Base-by-base conservation (phyloP, 176 grass and related monocot genomes). In the Raddia distichophylla region DNA sequence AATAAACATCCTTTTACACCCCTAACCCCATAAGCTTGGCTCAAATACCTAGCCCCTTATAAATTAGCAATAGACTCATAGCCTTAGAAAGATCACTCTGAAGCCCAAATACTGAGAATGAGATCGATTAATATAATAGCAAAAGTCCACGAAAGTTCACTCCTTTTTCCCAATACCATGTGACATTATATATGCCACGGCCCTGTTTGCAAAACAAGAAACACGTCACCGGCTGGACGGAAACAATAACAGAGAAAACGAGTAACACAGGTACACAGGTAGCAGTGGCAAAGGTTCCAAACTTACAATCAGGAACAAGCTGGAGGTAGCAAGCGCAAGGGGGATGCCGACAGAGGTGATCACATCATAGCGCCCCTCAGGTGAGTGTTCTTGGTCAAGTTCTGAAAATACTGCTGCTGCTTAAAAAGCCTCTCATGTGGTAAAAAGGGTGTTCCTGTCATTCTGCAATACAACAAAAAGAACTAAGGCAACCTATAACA, bases 291-390 rank as follows among this genome's bases (percentile, higher is more conserved):
- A 8, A 55, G 17, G 53, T 14, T 35, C 7, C 11, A 64, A 62
- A 69, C 88, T 57, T 58, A 93, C 88, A 61, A 88, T 86, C 57
- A 93, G 69, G 37, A 76, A 61, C 69, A 90, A 42, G 82, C 79
- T 81, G 33, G 88, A 69, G 35, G 73, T 76, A 52, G 88, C 86
- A 22, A 94, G 71, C n/a, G 83, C 76, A 44, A 91, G 86, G 66
- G 88, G 91, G 48, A 94, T 91, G 34, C 71, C 91, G 7, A 94
- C 80, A 0, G 86, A 94, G 53, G 88, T 94, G 76, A 94, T 77
- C 61, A 57, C 64, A 10, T 94, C 88, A 8, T 80, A 84, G 54
- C 86, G 86, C 8, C 88, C 91, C 57, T 94, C 75, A 91, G 75
- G 61, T 91, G 82, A 18, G 88, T 93, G 75, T 90, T 69, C 78